These are phyloP conservation scores for Echium plantagineum DNA, from an alignment of 257 asterid species.

Conservation along the genomic window DNA sequence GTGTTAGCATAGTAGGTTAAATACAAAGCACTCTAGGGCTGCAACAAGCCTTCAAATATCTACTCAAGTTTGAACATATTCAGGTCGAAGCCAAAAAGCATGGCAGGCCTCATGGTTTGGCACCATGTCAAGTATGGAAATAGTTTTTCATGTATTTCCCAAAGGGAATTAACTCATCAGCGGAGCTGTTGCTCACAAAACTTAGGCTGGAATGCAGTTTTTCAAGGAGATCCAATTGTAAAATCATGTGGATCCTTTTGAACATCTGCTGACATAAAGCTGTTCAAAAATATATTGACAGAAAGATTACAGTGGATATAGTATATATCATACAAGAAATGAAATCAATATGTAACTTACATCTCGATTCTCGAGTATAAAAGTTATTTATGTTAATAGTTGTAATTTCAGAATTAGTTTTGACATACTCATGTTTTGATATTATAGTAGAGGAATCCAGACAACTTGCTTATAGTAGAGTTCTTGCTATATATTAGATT, in stretches of 20 bases:
- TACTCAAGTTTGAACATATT: constrained; percentile 17
- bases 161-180: constrained; percentile 32
- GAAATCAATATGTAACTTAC: not conserved
- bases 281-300: not conserved
- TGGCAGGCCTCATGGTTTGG: constrained; percentile 32
- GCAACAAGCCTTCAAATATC: constrained; percentile 10
- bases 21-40: constrained; percentile 14
- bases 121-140: constrained; percentile 12
- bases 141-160: constrained; percentile 25
- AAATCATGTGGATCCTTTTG: constrained; percentile 9
- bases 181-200: constrained; percentile 9
- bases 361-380: too few species aligned
- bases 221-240: constrained; percentile 58
- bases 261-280: not conserved
- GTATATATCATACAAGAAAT: constrained; percentile 1
- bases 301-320: not conserved
- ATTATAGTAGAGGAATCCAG: too few species aligned
- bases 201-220: constrained; percentile 31
- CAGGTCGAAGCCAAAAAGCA: constrained; percentile 35
- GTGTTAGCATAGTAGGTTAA: constrained; percentile 8
- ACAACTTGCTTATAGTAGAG: too few species aligned
- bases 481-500: too few species aligned
- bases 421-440: not conserved
- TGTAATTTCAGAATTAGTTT: not conserved
- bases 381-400: not conserved